A percentile compares a stretch with the other conserved stretches of the same genome.
Evolutionary conservation across 75 land plant genomes (phyloP).

Genomic region (Chamaecyparis obtusa): DNA sequence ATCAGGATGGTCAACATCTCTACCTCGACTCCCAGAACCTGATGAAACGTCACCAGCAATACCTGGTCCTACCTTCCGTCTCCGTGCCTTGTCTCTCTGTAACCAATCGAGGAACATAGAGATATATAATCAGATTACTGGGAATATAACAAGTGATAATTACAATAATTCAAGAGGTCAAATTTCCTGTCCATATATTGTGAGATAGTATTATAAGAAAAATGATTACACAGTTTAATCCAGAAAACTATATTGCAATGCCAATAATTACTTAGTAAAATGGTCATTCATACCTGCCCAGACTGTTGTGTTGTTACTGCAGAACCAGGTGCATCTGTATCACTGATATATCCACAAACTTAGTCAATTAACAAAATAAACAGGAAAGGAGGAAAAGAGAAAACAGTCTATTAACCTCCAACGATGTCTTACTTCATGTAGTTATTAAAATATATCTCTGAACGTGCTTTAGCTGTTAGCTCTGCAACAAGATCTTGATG

Average conservation of each 20-base stretch:
- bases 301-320: conserved; percentile 60
- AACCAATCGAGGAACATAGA: background rate
- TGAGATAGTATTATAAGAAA: too few species aligned
- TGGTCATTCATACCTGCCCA: conserved; percentile 31
- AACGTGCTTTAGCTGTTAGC: conserved; percentile 77
- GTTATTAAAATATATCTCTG: conserved; percentile 93
- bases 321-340: conserved; percentile 95
- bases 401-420: background rate
- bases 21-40: conserved; percentile 23
- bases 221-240: too few species aligned
- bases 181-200: too few species aligned
- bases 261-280: conserved; percentile 3
- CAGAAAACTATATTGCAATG: too few species aligned
- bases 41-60: conserved; percentile 14
- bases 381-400: background rate
- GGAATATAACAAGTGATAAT: background rate
- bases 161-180: background rate
- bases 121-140: background rate
- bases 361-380: background rate
- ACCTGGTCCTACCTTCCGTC: conserved; percentile 48
- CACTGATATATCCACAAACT: conserved; percentile 53
- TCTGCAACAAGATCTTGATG: conserved; percentile 89
- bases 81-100: conserved; percentile 61
- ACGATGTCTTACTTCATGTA: conserved; percentile 82
- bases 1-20: conserved; percentile 39